Conservation (phyloP, 179 eudicot species). For the Actinidia arguta region DNA sequence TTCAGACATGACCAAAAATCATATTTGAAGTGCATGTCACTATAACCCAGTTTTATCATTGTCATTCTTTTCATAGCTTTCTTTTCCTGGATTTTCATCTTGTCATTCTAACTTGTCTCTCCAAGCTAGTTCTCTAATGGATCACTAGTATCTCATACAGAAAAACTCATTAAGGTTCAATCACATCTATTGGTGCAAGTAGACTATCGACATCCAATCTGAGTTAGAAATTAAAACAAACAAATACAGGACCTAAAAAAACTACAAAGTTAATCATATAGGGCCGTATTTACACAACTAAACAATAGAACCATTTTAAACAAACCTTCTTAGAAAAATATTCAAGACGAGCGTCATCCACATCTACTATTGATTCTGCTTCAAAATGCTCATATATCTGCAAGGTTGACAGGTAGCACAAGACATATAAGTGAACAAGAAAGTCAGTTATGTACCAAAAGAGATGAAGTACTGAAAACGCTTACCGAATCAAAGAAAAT, state of each 20-base stretch:
- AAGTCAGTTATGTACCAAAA: background rate
- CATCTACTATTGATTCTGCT: constrained; percentile 64
- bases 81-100: background rate
- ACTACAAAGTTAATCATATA: no score
- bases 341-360: constrained; percentile 83
- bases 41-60: no score
- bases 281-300: no score
- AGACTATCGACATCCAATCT: no score
- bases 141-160: background rate
- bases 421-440: background rate
- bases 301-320: background rate
- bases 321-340: constrained; percentile 84
- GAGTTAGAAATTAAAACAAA: no score
- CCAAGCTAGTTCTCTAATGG: background rate
- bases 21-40: no score
- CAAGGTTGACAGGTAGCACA: constrained; percentile 16
- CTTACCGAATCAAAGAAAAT: constrained; percentile 3
- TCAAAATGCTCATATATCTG: constrained; percentile 93
- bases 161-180: background rate
- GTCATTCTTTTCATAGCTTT: no score
- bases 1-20: no score
- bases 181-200: background rate
- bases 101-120: background rate
- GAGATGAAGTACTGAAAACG: background rate
- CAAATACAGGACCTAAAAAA: no score